phyloP scores from a whole-genome alignment of 2,329 filamentous ascomycete genomes.

The Zymoseptoria tritici region DNA sequence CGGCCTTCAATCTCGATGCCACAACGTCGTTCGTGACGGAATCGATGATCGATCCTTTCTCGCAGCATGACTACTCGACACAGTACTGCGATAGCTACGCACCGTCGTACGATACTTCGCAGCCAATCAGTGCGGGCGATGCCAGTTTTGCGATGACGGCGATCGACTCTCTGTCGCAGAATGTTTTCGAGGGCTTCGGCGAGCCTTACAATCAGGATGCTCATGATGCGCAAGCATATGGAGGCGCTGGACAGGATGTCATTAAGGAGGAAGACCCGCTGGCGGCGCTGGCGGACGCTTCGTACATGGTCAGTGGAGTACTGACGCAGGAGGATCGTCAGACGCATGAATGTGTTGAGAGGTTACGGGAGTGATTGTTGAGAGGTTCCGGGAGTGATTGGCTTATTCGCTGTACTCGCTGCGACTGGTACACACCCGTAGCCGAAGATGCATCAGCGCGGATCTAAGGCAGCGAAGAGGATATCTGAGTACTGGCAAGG shows the following conservation, averaged over 20 bases:
- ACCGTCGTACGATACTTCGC: background rate
- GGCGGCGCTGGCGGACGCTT: slow-evolving; percentile 8
- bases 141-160: background rate
- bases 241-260: slow-evolving; percentile 11
- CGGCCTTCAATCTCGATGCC: slow-evolving; percentile 24
- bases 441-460: background rate
- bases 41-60: slow-evolving; percentile 19
- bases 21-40: slow-evolving; percentile 17
- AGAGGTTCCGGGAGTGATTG: background rate
- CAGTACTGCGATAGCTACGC: slow-evolving; percentile 15
- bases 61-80: slow-evolving; percentile 7
- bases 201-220: slow-evolving; percentile 3
- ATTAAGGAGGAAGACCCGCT: slow-evolving; percentile 5
- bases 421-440: too few species aligned
- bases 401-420: background rate
- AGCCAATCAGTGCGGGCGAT: background rate
- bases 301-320: slow-evolving; percentile 1
- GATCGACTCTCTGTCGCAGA: background rate
- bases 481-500: background rate
- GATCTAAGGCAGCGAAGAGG: background rate
- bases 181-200: background rate
- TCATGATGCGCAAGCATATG: slow-evolving; percentile 11
- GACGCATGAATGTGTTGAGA: background rate
- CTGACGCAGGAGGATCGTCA: background rate
- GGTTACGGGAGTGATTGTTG: background rate